Base-by-base conservation (phyloP, 345 rosid species). In the Carallia pectinifolia region DNA sequence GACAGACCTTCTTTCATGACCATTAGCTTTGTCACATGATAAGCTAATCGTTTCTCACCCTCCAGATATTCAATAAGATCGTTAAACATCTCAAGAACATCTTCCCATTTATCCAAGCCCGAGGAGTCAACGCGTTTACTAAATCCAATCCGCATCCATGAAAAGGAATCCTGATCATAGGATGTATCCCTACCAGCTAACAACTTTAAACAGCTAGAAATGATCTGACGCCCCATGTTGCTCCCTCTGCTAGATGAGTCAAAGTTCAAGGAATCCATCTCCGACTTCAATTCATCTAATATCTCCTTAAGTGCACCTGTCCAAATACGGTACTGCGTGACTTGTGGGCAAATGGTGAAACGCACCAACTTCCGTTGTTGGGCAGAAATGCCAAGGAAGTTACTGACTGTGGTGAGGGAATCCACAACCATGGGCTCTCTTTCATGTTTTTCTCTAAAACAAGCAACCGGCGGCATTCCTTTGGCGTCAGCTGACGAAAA, bases 1-100 rank as follows among this genome's bases (percentile, higher is more conserved):
- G 75, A 84, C 55, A 63, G 10, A 61, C 97, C 98, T 88, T 91
- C 97, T 83, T 88, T 91, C 94, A 93, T 93, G 36, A 74, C 86
- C 64, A 81, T 78, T 36, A 91, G 89, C 82, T 89, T 93, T 1
- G 69, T 75, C 54, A 84, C 61, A 63, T 91, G 89, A 74, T 85
- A 23, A 23, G 31, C 10, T 5, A 55, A 55, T 55, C 13, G 30
- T 29, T 55, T 23, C 59, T 55, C 59, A 23, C 31, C 59, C 23
- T 55, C 31, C 33, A 55, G 31, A 23, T 55, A 55, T 23, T 31
- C 33, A 7, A 55, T 55, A 55, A 55, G 59, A 55, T 55, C 59
- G 23, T 7, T 55, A 55, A 55, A 55, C 59, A 55, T 55, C 33
- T 55, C 59, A 55, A 55, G 59, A 19, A 55, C 59, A 55, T 55